Evolutionary conservation across 1,284 basidiomycete genomes (phyloP).

Genomic region (Fomitopsis schrenkii): DNA sequence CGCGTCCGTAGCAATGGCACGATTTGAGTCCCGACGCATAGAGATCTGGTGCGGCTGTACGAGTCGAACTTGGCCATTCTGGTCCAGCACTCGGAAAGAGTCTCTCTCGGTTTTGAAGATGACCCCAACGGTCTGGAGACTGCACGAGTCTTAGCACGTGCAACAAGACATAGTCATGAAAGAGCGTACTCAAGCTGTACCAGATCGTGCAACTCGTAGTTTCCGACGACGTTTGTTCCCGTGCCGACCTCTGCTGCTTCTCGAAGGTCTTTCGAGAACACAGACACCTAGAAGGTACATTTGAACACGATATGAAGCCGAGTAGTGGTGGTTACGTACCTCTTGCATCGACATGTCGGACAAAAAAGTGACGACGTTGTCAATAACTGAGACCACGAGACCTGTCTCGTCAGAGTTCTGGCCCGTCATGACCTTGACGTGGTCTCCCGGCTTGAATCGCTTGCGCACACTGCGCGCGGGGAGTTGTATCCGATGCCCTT

Average conservation of each 20-base stretch:
- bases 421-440: slow-evolving; percentile 97
- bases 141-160: slow-evolving; percentile 28
- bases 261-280: slow-evolving; percentile 96
- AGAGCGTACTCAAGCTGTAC: slow-evolving; percentile 88
- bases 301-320: background rate
- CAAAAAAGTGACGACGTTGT: slow-evolving; percentile 92
- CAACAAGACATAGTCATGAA: background rate
- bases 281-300: slow-evolving; percentile 66
- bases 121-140: slow-evolving; percentile 91
- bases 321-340: slow-evolving; percentile 29
- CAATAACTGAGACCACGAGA: slow-evolving; percentile 89
- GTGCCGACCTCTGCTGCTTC: slow-evolving; percentile 96
- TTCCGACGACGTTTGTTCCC: slow-evolving; percentile 84
- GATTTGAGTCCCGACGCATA: slow-evolving; percentile 80
- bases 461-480: slow-evolving; percentile 90
- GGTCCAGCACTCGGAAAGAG: slow-evolving; percentile 93
- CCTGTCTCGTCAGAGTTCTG: slow-evolving; percentile 96
- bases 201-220: slow-evolving; percentile 95
- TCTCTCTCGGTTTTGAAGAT: slow-evolving; percentile 98
- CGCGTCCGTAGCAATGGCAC: slow-evolving; percentile 87
- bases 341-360: slow-evolving; percentile 98
- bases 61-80: slow-evolving; percentile 84
- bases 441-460: slow-evolving; percentile 94
- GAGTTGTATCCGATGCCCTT: slow-evolving; percentile 83
- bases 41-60: slow-evolving; percentile 96